Base-by-base conservation (phyloP, 371 early-diverging fungal species). In the Haplosporangium sp. region DNA sequence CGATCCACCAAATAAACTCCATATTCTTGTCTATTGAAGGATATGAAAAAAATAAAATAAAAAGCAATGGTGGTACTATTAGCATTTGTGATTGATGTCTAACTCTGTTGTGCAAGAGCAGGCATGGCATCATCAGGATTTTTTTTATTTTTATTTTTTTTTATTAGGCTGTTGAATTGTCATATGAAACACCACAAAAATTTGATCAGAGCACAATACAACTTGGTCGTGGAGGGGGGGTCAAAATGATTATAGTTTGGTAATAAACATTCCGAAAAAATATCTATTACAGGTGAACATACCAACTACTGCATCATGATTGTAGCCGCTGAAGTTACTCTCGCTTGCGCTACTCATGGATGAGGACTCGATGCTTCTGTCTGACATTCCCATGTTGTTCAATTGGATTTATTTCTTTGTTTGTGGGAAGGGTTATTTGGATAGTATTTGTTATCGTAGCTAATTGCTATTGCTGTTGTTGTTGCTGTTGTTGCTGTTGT, bases 1-100 rank as follows among this genome's bases (percentile, higher is more conserved):
- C 81, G 63, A 81, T 67, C 81, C 81, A 81, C 81, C 81, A 81
- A 50, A 81, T 81, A 55, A 81, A 81, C 50, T 74, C 74, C 75
- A 69, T 81, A 50, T 74, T 81, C 59, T 65, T 71, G 8, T 81
- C 81, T 81, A 40, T n/a, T 57, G 27, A 27, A 27, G 27, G 27
- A 27, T 27, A 27, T 27, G 27, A 27, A 27, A 27, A 27, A 27
- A 27, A 27, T 27, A 27, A 27, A 27, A 27, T 27, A 27, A 27
- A 27, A 27, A 27, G 27, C 27, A 27, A 27, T 27, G 27, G 27
- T 27, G 27, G 27, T 27, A 27, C 27, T 27, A 27, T 27, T 27
- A 27, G 27, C 1, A 27, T 27, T 27, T 27, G 27, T 19, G 6
- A 52, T 19, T 10, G 13, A 13, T 44, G 13, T 44, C 44, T 48